Conservation (phyloP, 306 rosid species). For the Cercis canadensis region DNA sequence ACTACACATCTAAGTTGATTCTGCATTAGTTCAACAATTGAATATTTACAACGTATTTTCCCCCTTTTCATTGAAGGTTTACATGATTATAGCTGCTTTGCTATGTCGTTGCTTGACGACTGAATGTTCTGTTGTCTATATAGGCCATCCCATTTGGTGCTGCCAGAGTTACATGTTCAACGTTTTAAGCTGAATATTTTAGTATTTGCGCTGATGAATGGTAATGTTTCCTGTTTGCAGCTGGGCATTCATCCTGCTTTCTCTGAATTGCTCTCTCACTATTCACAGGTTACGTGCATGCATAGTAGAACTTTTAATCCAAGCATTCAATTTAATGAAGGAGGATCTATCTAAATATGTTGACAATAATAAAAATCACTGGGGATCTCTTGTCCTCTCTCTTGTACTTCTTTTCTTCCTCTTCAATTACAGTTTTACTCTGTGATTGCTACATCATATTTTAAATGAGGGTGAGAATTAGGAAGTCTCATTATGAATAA, state of each 20-base stretch:
- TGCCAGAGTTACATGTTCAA: slow-evolving; percentile 53
- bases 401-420: no score
- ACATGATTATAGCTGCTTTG: slow-evolving; percentile 30
- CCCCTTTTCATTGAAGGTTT: slow-evolving; percentile 14
- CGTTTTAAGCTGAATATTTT: slow-evolving; percentile 17
- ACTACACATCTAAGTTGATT: background rate
- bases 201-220: slow-evolving; percentile 27
- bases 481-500: slow-evolving; percentile 25
- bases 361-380: slow-evolving; percentile 18
- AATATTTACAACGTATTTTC: slow-evolving; percentile 9
- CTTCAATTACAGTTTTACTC: background rate
- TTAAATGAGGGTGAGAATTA: slow-evolving; percentile 10
- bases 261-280: slow-evolving; percentile 69
- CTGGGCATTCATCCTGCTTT: slow-evolving; percentile 83
- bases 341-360: background rate
- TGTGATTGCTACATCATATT: background rate
- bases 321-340: background rate
- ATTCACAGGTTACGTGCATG: slow-evolving; percentile 71
- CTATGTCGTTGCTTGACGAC: slow-evolving; percentile 35
- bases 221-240: slow-evolving; percentile 57
- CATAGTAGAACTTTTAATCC: background rate
- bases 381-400: no score
- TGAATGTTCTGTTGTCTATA: slow-evolving; percentile 31
- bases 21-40: slow-evolving; percentile 6
- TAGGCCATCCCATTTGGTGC: slow-evolving; percentile 89